Base-by-base conservation (phyloP, 352 stramenopile genomes). In the Globisporangium viniferum region DNA sequence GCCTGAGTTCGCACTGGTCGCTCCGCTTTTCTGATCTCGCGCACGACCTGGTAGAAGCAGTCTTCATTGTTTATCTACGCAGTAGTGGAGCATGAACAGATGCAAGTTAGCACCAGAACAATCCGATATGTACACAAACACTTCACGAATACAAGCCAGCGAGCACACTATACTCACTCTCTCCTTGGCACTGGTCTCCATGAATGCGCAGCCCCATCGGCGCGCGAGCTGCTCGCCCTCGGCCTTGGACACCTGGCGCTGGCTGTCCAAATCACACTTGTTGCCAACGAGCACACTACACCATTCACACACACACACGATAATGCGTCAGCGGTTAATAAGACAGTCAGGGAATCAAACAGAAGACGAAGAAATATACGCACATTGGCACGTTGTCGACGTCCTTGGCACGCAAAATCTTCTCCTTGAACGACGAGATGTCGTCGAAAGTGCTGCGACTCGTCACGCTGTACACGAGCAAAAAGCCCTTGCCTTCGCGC, bases 361-460 rank as follows among this genome's bases (percentile, higher is more conserved):
- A 58, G 31, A 33, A 33, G 31, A 5, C 31, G 31, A 58, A 14
- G 12, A 24, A 24, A 24, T 24, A 24, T 24, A 71, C 80, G 20
- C 67, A 87, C 82, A 96, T 94, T 54, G 88, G 86, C 35, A 94
- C 88, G 53, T 79, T 92, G 71, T 94, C 86, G 55, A 92, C 86
- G 66, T 96, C 89, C 78, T 97, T 96, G 56, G 90, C 90, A 10
- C 90, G 82, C 58, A 97, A 71, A 55, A 97, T 96, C 74, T 96
- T 95, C 72, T 97, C 88, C 72, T 95, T 95, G 74, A 97, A 95
- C 12, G 79, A 79, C 27, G 82, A 69, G 57, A 97, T 95, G 61
- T 97, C 90, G 61, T 97, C 89, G 63, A 97, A 95, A n/a, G 89
- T 94, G 62, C 86, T 92, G 73, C 86, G 87, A 76, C 89, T 95